phyloP scores from a whole-genome alignment of 2,329 filamentous ascomycete species.

The Trichophyton schoenleinii region DNA sequence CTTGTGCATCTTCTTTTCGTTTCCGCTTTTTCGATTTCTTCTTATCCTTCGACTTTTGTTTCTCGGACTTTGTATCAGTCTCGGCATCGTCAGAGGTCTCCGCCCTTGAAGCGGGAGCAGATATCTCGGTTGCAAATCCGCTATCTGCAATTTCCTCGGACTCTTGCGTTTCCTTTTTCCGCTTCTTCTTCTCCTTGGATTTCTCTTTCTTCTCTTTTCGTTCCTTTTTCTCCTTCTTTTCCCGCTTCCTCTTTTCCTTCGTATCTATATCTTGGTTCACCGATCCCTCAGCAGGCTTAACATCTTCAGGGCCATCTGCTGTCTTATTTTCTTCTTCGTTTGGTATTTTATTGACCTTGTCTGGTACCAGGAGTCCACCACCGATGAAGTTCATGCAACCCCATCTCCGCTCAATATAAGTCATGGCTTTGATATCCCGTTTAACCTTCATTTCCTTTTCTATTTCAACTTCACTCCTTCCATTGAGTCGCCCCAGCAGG shows the following conservation, averaged over 20 bases:
- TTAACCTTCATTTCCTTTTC: conserved; percentile 56
- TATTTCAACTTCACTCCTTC: conserved; percentile 62
- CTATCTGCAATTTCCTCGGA: conserved; percentile 16
- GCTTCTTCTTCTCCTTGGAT: conserved; percentile 16
- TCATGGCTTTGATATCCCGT: conserved; percentile 57
- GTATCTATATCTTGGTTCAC: conserved; percentile 21
- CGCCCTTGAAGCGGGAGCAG: neutral
- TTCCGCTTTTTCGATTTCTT: conserved; percentile 21
- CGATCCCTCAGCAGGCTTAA: conserved; percentile 11
- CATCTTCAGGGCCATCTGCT: neutral
- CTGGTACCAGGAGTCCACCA: conserved; percentile 60
- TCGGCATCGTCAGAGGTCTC: conserved; percentile 14
- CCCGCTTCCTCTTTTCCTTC: conserved; percentile 16
- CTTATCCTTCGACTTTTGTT: conserved; percentile 9
- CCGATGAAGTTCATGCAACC: conserved; percentile 75
- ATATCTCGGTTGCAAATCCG: conserved; percentile 1
- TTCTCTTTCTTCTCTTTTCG: conserved; percentile 27
- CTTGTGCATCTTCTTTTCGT: conserved; percentile 13
- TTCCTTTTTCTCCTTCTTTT: conserved; percentile 21
- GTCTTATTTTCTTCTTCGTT: neutral
- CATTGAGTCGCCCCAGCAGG: conserved; percentile 77
- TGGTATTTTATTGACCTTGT: conserved; percentile 36
- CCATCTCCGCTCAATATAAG: conserved; percentile 63
- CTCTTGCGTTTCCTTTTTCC: conserved; percentile 15
- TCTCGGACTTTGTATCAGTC: conserved; percentile 1